Percentiles rank a stretch among this genome's conserved stretches.
phyloP scores from a whole-genome alignment of 2,329 filamentous ascomycete genomes.

The Myriosclerotinia scirpicola region DNA sequence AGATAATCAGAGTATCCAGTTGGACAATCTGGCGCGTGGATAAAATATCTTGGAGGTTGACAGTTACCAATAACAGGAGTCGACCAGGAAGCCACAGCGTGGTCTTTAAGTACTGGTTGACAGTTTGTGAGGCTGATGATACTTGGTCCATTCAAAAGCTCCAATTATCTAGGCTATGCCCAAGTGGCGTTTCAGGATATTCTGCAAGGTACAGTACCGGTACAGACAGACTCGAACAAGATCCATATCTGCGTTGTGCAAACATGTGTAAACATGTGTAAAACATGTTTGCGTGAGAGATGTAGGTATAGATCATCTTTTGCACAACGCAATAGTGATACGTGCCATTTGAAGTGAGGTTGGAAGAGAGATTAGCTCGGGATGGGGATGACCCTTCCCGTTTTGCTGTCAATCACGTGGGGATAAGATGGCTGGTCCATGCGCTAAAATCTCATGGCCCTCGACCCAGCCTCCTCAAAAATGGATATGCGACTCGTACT shows the following conservation, averaged over 20 bases:
- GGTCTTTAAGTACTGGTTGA: conserved; percentile 10
- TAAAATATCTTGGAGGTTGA: not conserved
- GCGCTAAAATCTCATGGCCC: not conserved
- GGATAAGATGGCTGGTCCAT: not conserved
- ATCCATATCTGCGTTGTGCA: conserved; percentile 15
- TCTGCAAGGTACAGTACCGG: not conserved
- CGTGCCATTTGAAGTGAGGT: conserved; percentile 17
- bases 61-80: not conserved
- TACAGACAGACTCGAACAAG: not conserved
- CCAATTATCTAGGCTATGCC: conserved; percentile 12
- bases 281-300: not conserved
- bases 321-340: conserved; percentile 14
- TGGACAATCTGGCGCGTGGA: not conserved
- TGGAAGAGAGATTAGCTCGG: not conserved
- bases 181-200: conserved; percentile 12
- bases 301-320: not conserved
- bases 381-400: not conserved
- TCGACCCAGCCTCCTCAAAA: conserved; percentile 24
- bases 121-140: conserved; percentile 7
- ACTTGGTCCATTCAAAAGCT: conserved; percentile 14
- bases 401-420: conserved; percentile 19
- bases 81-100: conserved; percentile 15
- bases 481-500: not conserved
- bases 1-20: not conserved
- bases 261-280: not conserved